Evolutionary conservation across 2,329 filamentous ascomycete genomes (phyloP).

Genomic region (Ambrosiella beaveri): DNA sequence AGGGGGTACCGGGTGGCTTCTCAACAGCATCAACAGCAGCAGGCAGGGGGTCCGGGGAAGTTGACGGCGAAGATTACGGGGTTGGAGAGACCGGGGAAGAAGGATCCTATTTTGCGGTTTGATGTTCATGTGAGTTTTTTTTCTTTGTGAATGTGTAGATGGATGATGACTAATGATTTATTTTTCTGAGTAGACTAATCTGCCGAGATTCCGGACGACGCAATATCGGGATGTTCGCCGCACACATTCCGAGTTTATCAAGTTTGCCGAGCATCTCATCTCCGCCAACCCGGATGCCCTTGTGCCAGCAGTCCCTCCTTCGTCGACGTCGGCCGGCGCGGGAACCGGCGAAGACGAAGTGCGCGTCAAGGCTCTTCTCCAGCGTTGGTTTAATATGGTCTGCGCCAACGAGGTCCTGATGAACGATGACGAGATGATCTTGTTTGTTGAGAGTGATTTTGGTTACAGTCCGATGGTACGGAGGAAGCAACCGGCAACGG

Average conservation of each 20-base stretch:
- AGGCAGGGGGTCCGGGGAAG: conserved; percentile 43
- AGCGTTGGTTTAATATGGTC: conserved; percentile 88
- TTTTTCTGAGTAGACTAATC: conserved; percentile 57
- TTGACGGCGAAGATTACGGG: conserved; percentile 90
- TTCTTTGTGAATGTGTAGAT: not conserved
- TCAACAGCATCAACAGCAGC: conserved; percentile 24
- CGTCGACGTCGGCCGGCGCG: conserved; percentile 83
- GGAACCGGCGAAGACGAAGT: conserved; percentile 92
- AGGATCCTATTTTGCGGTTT: conserved; percentile 86
- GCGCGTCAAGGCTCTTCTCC: conserved; percentile 74
- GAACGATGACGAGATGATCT: conserved; percentile 88
- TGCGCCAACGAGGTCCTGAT: conserved; percentile 86
- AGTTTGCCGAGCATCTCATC: conserved; percentile 88
- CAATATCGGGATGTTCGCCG: conserved; percentile 96
- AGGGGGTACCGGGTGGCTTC: not conserved
- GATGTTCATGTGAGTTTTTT: conserved; percentile 67
- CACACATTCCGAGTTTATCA: conserved; percentile 87
- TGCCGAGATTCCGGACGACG: conserved; percentile 93
- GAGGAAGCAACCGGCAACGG: conserved; percentile 92
- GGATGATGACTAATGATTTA: not conserved
- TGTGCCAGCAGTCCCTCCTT: conserved; percentile 84
- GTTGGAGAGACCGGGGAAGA: conserved; percentile 81
- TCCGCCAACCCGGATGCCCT: conserved; percentile 94
- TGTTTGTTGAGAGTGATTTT: conserved; percentile 98
- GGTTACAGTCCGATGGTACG: conserved; percentile 91